Evolutionary conservation across 176 grass and related monocot species (phyloP).

Genomic region (Hordeum marinum): DNA sequence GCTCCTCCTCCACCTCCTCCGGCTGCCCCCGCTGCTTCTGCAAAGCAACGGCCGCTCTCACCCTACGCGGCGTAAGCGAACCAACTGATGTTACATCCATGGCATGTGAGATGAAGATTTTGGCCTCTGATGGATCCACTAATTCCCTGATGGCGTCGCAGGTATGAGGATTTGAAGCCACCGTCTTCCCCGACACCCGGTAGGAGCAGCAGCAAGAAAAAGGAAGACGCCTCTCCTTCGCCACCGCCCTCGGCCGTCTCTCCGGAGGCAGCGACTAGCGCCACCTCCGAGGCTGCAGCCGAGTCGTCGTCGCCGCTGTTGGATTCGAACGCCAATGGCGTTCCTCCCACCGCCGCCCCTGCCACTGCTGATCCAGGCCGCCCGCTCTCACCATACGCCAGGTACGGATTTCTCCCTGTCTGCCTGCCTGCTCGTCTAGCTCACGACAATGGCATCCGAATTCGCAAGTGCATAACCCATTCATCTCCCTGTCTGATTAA

Average conservation of each 20-base stretch:
- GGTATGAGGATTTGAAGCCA: constrained; percentile 11
- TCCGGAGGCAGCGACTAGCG: neutral
- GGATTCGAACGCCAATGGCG: constrained; percentile 9
- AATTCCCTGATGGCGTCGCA: neutral
- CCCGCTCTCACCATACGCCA: constrained; percentile 27
- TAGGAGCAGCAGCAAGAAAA: neutral
- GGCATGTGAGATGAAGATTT: neutral
- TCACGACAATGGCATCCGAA: neutral
- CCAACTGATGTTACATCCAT: neutral
- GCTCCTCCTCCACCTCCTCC: neutral
- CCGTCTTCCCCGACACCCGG: neutral
- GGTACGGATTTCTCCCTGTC: neutral
- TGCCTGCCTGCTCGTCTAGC: neutral
- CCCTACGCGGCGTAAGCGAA: constrained; percentile 18
- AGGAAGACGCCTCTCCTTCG: neutral
- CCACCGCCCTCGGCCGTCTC: neutral
- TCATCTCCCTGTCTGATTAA: neutral
- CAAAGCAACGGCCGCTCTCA: constrained; percentile 16
- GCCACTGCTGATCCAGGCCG: neutral
- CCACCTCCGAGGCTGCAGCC: neutral
- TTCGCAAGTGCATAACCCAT: neutral
- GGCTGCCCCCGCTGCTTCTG: neutral
- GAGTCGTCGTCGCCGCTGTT: neutral
- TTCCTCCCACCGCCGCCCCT: neutral
- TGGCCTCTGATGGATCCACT: neutral